These are phyloP conservation scores for Thecaphora thlaspeos DNA, from an alignment of 1,284 basidiomycete genomes.

Conservation along the genomic window DNA sequence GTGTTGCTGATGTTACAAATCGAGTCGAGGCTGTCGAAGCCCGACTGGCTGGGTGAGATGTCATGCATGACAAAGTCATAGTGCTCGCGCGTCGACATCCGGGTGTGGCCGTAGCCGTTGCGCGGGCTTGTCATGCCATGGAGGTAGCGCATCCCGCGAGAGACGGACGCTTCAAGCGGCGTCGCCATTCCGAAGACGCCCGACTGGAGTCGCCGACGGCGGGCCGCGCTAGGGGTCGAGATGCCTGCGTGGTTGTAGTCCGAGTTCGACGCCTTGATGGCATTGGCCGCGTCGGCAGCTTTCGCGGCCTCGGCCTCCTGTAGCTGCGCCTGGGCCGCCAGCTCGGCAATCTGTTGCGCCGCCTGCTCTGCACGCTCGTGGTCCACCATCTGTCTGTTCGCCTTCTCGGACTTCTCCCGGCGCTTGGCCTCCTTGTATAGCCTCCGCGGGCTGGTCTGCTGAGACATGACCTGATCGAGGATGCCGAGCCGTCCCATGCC, in stretches of 20 bases:
- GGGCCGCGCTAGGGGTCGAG: slow-evolving; percentile 22
- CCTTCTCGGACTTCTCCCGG: slow-evolving; percentile 21
- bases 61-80: slow-evolving; percentile 50
- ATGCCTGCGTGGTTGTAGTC: slow-evolving; percentile 28
- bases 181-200: slow-evolving; percentile 3
- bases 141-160: slow-evolving; percentile 27
- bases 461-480: slow-evolving; percentile 52
- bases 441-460: slow-evolving; percentile 47
- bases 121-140: slow-evolving; percentile 23
- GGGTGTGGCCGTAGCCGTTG: slow-evolving; percentile 24
- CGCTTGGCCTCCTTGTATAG: slow-evolving; percentile 45
- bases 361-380: slow-evolving; percentile 20
- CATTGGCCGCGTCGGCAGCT: slow-evolving; percentile 17
- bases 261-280: slow-evolving; percentile 25
- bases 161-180: slow-evolving; percentile 14
- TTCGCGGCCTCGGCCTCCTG: slow-evolving; percentile 26
- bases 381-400: slow-evolving; percentile 14
- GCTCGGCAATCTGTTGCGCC: slow-evolving; percentile 14
- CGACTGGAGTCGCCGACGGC: not conserved
- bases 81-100: slow-evolving; percentile 46
- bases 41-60: slow-evolving; percentile 35
- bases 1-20: slow-evolving; percentile 33
- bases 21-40: slow-evolving; percentile 25
- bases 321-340: slow-evolving; percentile 20
- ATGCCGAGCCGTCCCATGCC: slow-evolving; percentile 50